These are phyloP conservation scores for Sphaerulina musiva DNA, from an alignment of 2,329 filamentous ascomycete species.

Conservation along the genomic window DNA sequence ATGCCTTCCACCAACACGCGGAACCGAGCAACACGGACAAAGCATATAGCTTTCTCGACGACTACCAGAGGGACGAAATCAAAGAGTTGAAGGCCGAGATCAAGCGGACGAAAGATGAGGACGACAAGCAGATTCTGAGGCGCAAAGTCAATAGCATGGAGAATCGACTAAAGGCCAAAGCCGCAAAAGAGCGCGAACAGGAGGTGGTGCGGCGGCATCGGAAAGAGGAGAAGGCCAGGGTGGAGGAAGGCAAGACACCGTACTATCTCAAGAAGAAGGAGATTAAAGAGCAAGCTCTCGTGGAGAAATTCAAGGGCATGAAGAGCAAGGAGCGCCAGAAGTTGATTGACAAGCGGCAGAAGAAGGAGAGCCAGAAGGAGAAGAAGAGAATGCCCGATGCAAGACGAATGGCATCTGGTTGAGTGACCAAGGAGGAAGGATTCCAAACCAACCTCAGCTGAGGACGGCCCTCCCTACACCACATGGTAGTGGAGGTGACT, in stretches of 20 bases:
- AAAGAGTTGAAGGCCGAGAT: conserved; percentile 62
- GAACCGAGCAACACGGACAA: conserved; percentile 48
- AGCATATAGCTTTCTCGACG: conserved; percentile 81
- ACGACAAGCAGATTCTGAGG: conserved; percentile 63
- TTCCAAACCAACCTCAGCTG: neutral
- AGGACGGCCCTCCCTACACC: no score
- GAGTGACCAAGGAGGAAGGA: neutral
- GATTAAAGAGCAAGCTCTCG: conserved; percentile 76
- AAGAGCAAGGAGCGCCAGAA: conserved; percentile 78
- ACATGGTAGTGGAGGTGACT: no score
- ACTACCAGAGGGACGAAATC: conserved; percentile 81
- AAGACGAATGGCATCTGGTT: conserved; percentile 27
- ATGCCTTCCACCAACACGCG: conserved; percentile 51
- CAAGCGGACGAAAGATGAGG: conserved; percentile 58
- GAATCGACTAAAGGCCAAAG: conserved; percentile 64
- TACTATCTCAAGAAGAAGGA: conserved; percentile 89
- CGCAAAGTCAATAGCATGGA: conserved; percentile 70
- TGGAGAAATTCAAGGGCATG: conserved; percentile 74
- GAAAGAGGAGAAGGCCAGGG: conserved; percentile 72
- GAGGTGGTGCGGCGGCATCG: conserved; percentile 69
- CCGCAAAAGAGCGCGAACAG: conserved; percentile 62
- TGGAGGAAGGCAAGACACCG: conserved; percentile 82
- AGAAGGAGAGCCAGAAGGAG: conserved; percentile 83
- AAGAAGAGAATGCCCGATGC: conserved; percentile 54
- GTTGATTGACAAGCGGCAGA: conserved; percentile 77